Percentiles rank a stretch among this genome's conserved stretches.
Conservation (phyloP, 2,329 filamentous ascomycete genomes). For the Chaetomiaceae sp. region DNA sequence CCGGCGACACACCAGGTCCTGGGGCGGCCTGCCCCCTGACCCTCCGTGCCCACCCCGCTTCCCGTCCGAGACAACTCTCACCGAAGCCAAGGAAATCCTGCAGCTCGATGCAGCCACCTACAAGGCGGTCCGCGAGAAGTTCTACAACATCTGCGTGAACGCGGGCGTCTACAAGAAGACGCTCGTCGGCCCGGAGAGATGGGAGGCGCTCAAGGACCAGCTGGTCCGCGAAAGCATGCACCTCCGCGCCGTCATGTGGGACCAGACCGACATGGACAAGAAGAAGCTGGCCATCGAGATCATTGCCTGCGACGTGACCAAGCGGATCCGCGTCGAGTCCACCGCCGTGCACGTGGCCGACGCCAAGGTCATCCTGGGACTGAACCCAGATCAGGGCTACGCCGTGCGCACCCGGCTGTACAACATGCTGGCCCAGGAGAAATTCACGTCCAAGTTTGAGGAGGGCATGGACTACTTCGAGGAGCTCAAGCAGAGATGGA, state of each 20-base stretch:
- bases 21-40: slow-evolving; percentile 63
- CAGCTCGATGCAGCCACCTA: slow-evolving; percentile 61
- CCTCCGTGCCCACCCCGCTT: slow-evolving; percentile 67
- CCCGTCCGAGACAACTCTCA: slow-evolving; percentile 76
- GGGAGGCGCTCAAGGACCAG: slow-evolving; percentile 66
- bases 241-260: slow-evolving; percentile 59
- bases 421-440: slow-evolving; percentile 57
- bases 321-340: slow-evolving; percentile 63
- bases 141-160: slow-evolving; percentile 65
- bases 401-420: slow-evolving; percentile 63
- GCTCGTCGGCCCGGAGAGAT: slow-evolving; percentile 64
- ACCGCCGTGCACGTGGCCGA: slow-evolving; percentile 67
- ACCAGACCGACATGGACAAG: slow-evolving; percentile 53
- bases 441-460: slow-evolving; percentile 70
- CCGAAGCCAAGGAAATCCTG: slow-evolving; percentile 69
- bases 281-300: slow-evolving; percentile 70
- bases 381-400: slow-evolving; percentile 47
- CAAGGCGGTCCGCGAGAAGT: slow-evolving; percentile 59
- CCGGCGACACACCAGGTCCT: slow-evolving; percentile 63
- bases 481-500: slow-evolving; percentile 65
- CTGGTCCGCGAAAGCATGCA: slow-evolving; percentile 62
- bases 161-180: slow-evolving; percentile 71
- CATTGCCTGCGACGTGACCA: slow-evolving; percentile 77
- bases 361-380: slow-evolving; percentile 58
- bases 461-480: slow-evolving; percentile 68